phyloP scores from a whole-genome alignment of 2,329 filamentous ascomycete genomes.

The Pezicula carpinea region DNA sequence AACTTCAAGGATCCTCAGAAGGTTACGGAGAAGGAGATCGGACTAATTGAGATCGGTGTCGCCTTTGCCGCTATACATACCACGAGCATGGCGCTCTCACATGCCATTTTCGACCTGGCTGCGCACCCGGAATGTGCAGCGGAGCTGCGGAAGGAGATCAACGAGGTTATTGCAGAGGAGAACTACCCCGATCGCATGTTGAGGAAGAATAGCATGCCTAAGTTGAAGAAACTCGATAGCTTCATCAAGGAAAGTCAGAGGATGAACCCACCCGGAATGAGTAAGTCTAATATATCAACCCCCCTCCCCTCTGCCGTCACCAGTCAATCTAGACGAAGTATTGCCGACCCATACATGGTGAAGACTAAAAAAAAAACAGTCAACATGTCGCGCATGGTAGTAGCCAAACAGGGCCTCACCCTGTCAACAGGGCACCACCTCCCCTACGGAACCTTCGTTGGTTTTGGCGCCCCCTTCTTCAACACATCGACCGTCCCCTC shows the following conservation, averaged over 20 bases:
- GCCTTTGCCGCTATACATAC: conserved; percentile 18
- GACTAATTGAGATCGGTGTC: neutral
- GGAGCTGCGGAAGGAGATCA: conserved; percentile 24
- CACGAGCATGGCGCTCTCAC: conserved; percentile 20
- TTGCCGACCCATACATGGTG: neutral
- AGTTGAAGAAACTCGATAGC: conserved; percentile 28
- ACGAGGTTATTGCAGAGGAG: neutral
- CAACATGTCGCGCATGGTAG: conserved; percentile 1
- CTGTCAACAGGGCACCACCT: conserved; percentile 50
- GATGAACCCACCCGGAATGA: conserved; percentile 7
- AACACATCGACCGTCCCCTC: neutral
- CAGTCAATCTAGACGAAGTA: too few species aligned
- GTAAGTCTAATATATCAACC: conserved; percentile 2
- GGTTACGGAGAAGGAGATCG: neutral
- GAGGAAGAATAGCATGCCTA: conserved; percentile 26
- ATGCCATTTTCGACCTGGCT: conserved; percentile 23
- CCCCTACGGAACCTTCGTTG: conserved; percentile 27
- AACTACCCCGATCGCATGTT: conserved; percentile 15
- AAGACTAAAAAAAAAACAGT: neutral
- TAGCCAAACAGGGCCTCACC: conserved; percentile 29
- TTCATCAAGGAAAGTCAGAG: conserved; percentile 30
- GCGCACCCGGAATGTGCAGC: conserved; percentile 6
- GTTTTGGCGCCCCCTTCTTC: conserved; percentile 7
- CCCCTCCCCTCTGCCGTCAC: too few species aligned
- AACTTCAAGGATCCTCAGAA: neutral